Conservation (phyloP, 106 monocot species). For the Dendrobium chrysotoxum region DNA sequence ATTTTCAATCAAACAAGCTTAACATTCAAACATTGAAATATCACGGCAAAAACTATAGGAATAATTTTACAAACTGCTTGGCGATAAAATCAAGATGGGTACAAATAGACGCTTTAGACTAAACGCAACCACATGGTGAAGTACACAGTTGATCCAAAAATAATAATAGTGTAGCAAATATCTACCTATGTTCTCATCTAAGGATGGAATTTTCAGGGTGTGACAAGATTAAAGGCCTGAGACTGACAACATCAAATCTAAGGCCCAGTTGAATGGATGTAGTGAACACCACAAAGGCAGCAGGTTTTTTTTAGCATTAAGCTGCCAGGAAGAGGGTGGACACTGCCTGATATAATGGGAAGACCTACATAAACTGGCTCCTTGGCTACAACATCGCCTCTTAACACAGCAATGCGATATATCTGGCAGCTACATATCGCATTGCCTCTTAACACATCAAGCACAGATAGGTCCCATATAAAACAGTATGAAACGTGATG, state of each 20-base stretch:
- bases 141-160: background rate
- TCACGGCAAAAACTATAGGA: background rate
- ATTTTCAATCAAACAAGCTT: background rate
- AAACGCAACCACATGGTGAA: background rate
- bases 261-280: background rate
- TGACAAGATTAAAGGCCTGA: background rate
- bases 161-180: background rate
- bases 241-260: background rate
- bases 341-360: too few relatives aligned
- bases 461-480: background rate
- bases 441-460: background rate
- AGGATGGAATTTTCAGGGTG: background rate
- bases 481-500: too few relatives aligned
- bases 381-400: background rate
- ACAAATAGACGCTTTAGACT: background rate
- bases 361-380: background rate
- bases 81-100: background rate
- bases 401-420: too few relatives aligned
- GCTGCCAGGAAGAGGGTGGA: too few relatives aligned
- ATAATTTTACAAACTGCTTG: background rate
- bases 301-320: too few relatives aligned
- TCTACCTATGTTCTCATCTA: background rate
- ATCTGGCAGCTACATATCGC: background rate
- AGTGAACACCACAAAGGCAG: too few relatives aligned
- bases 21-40: constrained; percentile 2